Evolutionary conservation across 768 basidiomycete genomes (phyloP), one percentile per base, ranked within the genome.

Genomic region (Plicaturopsis crispa): DNA sequence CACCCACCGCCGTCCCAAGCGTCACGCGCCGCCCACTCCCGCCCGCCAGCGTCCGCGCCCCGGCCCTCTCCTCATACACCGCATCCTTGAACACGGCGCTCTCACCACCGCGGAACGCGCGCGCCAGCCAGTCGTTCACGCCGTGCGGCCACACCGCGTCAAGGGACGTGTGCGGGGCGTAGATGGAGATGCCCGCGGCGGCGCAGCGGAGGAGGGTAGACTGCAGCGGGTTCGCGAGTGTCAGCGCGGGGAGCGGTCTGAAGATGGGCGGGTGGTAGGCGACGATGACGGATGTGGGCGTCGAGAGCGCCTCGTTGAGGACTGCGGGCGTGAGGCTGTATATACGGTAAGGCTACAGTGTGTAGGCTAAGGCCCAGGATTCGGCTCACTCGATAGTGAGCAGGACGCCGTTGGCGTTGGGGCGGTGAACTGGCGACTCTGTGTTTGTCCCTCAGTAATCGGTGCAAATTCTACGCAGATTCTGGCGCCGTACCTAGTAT

Each of bases 251-350:
- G 35, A 92, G 62, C 6, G 78, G 78, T 32, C 65, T 72, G 69
- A 91, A 92, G 48, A 92, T 83, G 2, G 86, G 73, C 4, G 90
- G 84, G 57, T 92, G 91, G 63, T 93, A 93, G 17, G 84, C 66
- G 11, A 94, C 67, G 44, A 93, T 80, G 38, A 80, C 69, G 6
- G 77, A 72, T 1, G 80, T 70, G 14, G 73, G 69, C 1, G 69
- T 65, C 3, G 70, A 58, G 20, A 89, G 56, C 1, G 86, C 78
- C 62, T 88, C 84, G 26, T 72, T 63, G 33, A 77, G 63, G 24
- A 91, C 85, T 36, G 78, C 65, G 31, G 81, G 62, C 11, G 89
- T 84, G 38, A 89, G 60, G 61, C 91, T 92, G 48, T 35, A 38
- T n/a, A 36, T 35, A 40, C 45, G 18, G 26, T 38, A 41, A 56